These are phyloP conservation scores for Solanum hybrid DNA, from an alignment of 305 asterid genomes.

Conservation along the genomic window DNA sequence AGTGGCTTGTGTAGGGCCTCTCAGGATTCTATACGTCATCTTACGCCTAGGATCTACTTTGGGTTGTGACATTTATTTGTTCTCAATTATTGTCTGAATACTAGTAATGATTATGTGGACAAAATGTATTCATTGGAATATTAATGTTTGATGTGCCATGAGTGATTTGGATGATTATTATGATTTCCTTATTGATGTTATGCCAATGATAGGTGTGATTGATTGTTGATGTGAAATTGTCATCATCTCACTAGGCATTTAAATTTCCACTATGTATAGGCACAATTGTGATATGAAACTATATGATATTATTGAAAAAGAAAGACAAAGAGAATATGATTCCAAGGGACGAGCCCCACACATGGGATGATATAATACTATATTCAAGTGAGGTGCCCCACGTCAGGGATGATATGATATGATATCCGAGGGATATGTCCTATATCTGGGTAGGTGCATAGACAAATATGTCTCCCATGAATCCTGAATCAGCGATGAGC, in stretches of 20 bases:
- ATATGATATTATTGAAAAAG: too few species aligned
- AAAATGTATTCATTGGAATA: background rate
- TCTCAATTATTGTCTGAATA: too few species aligned
- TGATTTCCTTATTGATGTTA: background rate
- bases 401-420: background rate
- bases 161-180: background rate
- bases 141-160: background rate
- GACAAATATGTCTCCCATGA: background rate
- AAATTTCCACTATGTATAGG: background rate
- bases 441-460: background rate
- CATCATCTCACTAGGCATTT: background rate
- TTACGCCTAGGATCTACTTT: background rate
- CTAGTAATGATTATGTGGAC: background rate
- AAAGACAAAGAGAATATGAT: background rate
- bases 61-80: background rate
- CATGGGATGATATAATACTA: background rate
- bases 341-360: background rate
- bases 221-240: background rate
- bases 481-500: background rate
- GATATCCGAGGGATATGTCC: background rate
- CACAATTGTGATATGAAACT: background rate
- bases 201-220: background rate
- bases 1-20: background rate
- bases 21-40: background rate
- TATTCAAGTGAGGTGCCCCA: background rate